Conservation (phyloP, 768 basidiomycete genomes). For the Porphyrellus cyaneotinctus region DNA sequence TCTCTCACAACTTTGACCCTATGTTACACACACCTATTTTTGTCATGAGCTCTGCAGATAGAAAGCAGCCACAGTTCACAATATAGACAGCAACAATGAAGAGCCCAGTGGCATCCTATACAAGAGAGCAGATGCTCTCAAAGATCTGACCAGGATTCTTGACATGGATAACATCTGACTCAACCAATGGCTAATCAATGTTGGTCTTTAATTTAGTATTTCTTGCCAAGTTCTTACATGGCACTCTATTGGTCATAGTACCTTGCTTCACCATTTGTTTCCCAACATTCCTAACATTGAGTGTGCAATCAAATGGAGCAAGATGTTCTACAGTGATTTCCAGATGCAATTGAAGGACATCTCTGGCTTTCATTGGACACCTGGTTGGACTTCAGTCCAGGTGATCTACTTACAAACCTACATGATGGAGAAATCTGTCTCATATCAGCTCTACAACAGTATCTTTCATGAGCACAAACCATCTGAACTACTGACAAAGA, state of each 20-base stretch:
- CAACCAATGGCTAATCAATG: background rate
- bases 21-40: conserved; percentile 7
- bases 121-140: background rate
- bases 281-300: background rate
- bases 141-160: background rate
- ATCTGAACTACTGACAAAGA: background rate
- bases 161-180: background rate
- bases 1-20: background rate
- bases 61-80: conserved; percentile 5
- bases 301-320: fast-evolving
- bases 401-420: conserved; percentile 6
- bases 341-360: conserved; percentile 9
- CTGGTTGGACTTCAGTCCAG: fast-evolving
- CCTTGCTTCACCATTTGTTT: background rate
- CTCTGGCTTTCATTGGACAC: background rate
- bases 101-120: background rate
- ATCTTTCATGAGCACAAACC: background rate
- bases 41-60: conserved; percentile 8
- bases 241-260: background rate
- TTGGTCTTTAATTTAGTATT: background rate
- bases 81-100: background rate
- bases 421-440: conserved; percentile 1
- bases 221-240: background rate
- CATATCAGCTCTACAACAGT: conserved; percentile 9
- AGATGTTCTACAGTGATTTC: background rate